Conservation (phyloP, 2,329 filamentous ascomycete genomes). For the Diaporthe vexans region DNA sequence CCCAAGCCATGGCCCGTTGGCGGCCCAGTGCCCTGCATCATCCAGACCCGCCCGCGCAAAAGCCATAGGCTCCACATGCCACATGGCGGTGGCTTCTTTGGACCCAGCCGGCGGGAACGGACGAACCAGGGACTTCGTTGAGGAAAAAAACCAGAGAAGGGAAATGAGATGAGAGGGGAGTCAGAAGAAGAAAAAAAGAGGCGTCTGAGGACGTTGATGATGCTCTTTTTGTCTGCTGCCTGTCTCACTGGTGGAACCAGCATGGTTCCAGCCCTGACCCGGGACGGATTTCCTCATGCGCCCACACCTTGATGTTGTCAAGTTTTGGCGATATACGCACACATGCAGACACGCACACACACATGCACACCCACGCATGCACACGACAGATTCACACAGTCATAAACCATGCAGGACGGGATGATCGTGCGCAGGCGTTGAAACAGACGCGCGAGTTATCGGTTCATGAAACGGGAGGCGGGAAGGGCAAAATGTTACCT, state of each 20-base stretch:
- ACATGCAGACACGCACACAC: background rate
- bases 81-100: constrained; percentile 38
- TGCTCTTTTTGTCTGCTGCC: constrained; percentile 8
- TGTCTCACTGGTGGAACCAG: constrained; percentile 30
- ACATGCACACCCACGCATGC: background rate
- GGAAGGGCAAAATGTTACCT: background rate
- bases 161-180: background rate
- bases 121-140: constrained; percentile 19
- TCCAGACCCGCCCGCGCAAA: constrained; percentile 16
- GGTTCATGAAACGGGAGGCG: constrained; percentile 35
- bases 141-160: background rate
- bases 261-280: constrained; percentile 26
- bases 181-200: background rate
- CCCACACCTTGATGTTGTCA: background rate
- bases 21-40: constrained; percentile 20
- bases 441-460: constrained; percentile 26
- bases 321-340: constrained; percentile 17
- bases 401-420: background rate
- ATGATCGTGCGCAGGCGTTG: constrained; percentile 1
- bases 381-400: background rate
- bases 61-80: constrained; percentile 37
- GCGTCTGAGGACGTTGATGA: constrained; percentile 31
- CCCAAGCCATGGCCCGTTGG: constrained; percentile 37
- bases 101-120: constrained; percentile 15
- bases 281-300: constrained; percentile 11